Base-by-base conservation (phyloP, 257 asterid species). In the Osmanthus fragrans region DNA sequence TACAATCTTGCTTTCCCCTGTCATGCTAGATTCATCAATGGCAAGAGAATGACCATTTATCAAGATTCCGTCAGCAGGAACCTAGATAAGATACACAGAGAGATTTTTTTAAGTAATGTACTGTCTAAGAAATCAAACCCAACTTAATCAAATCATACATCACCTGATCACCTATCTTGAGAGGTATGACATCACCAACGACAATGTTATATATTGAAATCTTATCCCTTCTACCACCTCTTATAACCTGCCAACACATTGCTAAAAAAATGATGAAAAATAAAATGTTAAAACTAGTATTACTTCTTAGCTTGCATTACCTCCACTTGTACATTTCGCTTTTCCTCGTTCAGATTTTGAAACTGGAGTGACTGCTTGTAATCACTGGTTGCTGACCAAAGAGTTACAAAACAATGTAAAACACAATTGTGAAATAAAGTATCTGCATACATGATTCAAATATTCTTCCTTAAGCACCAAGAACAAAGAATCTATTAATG, bases 1-100 rank as follows among this genome's bases (percentile, higher is more conserved):
- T 89, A 93, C 98, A 81, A 88, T 86, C 92, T 94, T 93, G 98
- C 99, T 95, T 89, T 95, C 99, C 63, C 99, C 99, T 3, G 99
- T 95, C 99, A 95, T 95, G 89, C 99, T 95, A 73, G 99, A 95
- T 86, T 95, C 97, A 80, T 95, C 99, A 74, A 95, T 86, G 84
- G 97, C 91, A 54, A 95, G 96, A 81, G 97, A 93, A 89, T 95
- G 99, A 64, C 97, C 91, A 69, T 81, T 86, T 40, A 88, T 88
- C 82, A 95, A 79, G 73, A 95, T 71, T 74, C 99, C 99, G 78
- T 95, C 97, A 3, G 98, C 97, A 80, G 99, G 97, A 77, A 95
- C 92, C 98, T 95, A 85, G 56, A 63, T 23, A 77, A 40, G 81
- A 73, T 39, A 80, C 49, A 74, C 56, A 72, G 81, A 33, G 60